These are phyloP conservation scores for Xylariaceae sp. DNA, from an alignment of 2,329 filamentous ascomycete species.

Conservation along the genomic window DNA sequence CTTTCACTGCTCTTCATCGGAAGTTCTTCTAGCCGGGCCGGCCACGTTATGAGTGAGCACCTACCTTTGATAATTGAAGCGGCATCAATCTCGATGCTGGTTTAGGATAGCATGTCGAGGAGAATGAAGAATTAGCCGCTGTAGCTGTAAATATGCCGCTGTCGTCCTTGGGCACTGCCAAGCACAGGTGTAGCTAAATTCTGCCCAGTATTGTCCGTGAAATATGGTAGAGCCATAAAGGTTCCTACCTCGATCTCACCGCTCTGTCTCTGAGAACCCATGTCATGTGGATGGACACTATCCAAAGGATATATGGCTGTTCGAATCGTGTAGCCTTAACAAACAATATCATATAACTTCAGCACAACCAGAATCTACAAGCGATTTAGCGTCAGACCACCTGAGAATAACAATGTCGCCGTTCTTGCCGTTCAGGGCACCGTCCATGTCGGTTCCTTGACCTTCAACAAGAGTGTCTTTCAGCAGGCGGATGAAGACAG, in stretches of 20 bases:
- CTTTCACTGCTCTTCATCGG: neutral
- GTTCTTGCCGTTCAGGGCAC: slow-evolving; percentile 62
- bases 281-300: neutral
- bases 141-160: neutral
- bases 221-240: neutral
- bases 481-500: slow-evolving; percentile 82
- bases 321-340: neutral
- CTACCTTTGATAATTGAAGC: slow-evolving; percentile 3
- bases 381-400: slow-evolving; percentile 74
- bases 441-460: slow-evolving; percentile 69
- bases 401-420: slow-evolving; percentile 73
- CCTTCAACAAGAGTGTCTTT: slow-evolving; percentile 65
- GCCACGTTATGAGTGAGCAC: neutral
- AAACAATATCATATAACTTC: slow-evolving; percentile 60
- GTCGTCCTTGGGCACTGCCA: neutral
- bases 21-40: neutral
- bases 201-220: neutral
- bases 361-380: slow-evolving; percentile 62
- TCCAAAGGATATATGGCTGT: neutral
- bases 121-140: neutral
- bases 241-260: neutral
- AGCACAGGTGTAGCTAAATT: neutral
- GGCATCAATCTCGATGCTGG: neutral
- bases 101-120: neutral
- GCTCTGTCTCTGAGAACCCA: neutral